Evolutionary conservation across 495 filamentous ascomycete species (phyloP).

Genomic region (Umbilicaria muhlenbergii): DNA sequence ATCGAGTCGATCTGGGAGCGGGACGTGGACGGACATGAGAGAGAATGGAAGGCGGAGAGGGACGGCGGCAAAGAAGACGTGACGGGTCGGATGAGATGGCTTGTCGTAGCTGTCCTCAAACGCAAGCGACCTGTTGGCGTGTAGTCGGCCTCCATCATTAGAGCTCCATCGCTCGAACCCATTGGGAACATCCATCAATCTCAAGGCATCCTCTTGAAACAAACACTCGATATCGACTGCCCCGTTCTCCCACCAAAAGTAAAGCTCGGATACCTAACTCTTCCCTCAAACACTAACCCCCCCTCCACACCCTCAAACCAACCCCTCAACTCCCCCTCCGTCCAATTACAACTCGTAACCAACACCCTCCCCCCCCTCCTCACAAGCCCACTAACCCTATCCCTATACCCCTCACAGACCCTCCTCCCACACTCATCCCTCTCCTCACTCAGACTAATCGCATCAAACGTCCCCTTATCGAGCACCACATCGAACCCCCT

Average conservation of each 20-base stretch:
- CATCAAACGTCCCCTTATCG: slow-evolving; percentile 97
- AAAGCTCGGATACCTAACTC: slow-evolving; percentile 15
- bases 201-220: slow-evolving; percentile 34
- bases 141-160: neutral
- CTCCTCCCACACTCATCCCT: slow-evolving; percentile 32
- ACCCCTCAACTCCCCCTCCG: slow-evolving; percentile 61
- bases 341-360: slow-evolving; percentile 97
- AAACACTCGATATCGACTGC: slow-evolving; percentile 75
- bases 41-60: slow-evolving; percentile 39
- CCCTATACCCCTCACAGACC: slow-evolving; percentile 58
- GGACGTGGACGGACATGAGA: slow-evolving; percentile 49
- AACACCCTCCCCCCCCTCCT: slow-evolving; percentile 56
- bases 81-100: slow-evolving; percentile 57
- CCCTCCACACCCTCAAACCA: slow-evolving; percentile 46
- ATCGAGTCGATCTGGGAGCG: slow-evolving; percentile 60
- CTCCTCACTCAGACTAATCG: slow-evolving; percentile 59
- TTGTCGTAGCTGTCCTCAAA: slow-evolving; percentile 54
- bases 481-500: slow-evolving; percentile 70
- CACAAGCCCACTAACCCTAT: slow-evolving; percentile 46
- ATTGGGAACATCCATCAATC: neutral
- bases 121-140: slow-evolving; percentile 5
- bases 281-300: slow-evolving; percentile 18
- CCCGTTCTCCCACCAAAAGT: slow-evolving; percentile 47
- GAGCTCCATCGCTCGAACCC: neutral
- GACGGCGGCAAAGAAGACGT: slow-evolving; percentile 49